Conservation (phyloP, 345 rosid genomes). For the Angophora floribunda region DNA sequence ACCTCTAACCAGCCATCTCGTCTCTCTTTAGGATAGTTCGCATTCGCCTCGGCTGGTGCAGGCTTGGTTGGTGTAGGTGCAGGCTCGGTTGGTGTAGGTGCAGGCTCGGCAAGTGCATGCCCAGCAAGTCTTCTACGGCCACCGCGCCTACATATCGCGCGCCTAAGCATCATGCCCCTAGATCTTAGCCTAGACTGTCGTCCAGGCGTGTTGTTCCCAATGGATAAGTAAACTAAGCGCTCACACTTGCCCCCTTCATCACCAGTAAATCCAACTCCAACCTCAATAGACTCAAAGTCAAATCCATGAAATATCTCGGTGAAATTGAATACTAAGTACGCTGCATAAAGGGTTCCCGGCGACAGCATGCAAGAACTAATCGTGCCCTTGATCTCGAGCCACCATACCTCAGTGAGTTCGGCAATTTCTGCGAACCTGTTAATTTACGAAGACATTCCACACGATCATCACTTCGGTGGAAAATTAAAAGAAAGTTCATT, state of each 20-base stretch:
- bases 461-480: background rate
- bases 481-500: background rate
- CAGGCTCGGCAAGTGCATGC: background rate
- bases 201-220: background rate
- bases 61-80: no score
- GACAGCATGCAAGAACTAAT: background rate
- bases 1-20: slow-evolving; percentile 28
- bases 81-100: no score
- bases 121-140: background rate
- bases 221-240: background rate
- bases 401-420: background rate
- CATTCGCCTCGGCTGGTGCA: background rate
- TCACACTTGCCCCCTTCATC: background rate
- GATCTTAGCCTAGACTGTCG: background rate
- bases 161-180: background rate
- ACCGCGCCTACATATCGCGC: no score
- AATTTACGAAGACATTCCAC: background rate
- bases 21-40: background rate
- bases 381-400: background rate
- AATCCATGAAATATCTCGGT: background rate
- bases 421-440: background rate
- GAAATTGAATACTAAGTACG: background rate
- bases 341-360: background rate
- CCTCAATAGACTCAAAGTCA: background rate
- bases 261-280: background rate